A percentile compares a stretch with the other conserved stretches of the same genome.
Evolutionary conservation across 75 land plant genomes (phyloP).

Genomic region (Ceratopteris richardii): DNA sequence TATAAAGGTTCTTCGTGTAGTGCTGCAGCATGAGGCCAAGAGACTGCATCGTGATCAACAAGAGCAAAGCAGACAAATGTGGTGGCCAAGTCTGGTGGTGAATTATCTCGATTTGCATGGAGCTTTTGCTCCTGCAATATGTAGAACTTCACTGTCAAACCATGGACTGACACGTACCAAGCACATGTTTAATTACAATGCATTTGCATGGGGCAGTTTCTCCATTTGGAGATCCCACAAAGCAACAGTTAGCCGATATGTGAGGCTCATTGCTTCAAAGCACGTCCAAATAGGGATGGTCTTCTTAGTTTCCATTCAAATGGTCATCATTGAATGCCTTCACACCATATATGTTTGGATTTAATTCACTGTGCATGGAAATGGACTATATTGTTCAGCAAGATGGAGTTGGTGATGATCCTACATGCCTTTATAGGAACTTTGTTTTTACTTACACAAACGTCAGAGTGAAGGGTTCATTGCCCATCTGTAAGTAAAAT

Average conservation of each 20-base stretch:
- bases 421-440: too few species aligned
- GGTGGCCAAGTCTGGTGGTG: conserved; percentile 49
- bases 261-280: conserved; percentile 53
- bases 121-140: conserved; percentile 2
- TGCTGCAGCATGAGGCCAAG: conserved; percentile 49
- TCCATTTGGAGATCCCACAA: conserved; percentile 11
- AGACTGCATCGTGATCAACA: conserved; percentile 40
- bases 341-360: background rate
- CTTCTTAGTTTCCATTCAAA: conserved; percentile 44
- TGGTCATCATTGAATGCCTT: conserved; percentile 21
- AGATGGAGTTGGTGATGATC: too few species aligned
- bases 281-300: conserved; percentile 67
- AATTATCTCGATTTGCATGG: conserved; percentile 1
- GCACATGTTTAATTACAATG: background rate
- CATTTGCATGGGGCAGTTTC: background rate
- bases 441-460: too few species aligned
- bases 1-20: conserved; percentile 25
- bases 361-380: too few species aligned
- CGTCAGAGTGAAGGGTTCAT: too few species aligned
- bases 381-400: too few species aligned
- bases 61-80: conserved; percentile 34
- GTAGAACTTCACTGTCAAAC: background rate
- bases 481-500: too few species aligned
- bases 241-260: conserved; percentile 37
- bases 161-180: background rate